Evolutionary conservation across 805 yeast genomes (phyloP).

Genomic region (Candida sonorensis): DNA sequence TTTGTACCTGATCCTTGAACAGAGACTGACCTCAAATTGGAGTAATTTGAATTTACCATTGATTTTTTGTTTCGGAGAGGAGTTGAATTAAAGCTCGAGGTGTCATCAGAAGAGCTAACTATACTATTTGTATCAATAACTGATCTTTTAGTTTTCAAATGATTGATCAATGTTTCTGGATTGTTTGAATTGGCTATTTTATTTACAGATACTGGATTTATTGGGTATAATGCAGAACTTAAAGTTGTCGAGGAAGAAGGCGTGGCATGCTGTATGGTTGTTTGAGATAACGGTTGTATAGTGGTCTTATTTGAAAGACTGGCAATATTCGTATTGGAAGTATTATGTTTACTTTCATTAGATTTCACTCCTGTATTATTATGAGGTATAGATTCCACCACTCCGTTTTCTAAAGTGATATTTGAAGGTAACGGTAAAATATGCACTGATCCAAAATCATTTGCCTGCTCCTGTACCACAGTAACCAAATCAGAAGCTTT

Average conservation of each 20-base stretch:
- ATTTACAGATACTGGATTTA: background rate
- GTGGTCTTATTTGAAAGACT: too few species aligned
- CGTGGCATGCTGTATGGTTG: constrained; percentile 1
- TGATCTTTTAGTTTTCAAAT: constrained; percentile 18
- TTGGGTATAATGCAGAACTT: background rate
- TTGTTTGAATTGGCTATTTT: background rate
- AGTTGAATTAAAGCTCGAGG: constrained; percentile 1
- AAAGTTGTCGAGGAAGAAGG: too few species aligned
- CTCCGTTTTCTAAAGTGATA: constrained; percentile 1
- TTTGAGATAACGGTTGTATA: background rate
- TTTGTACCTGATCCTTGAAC: constrained; percentile 13
- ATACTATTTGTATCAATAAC: constrained; percentile 8
- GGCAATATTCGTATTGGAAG: too few species aligned
- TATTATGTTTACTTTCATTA: too few species aligned
- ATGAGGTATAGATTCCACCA: too few species aligned
- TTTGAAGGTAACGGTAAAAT: constrained; percentile 12
- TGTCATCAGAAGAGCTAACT: constrained; percentile 3
- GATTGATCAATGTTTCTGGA: constrained; percentile 14
- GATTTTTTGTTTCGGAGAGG: constrained; percentile 10
- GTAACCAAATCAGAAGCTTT: constrained; percentile 19
- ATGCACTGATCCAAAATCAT: constrained; percentile 16
- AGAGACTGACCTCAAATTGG: constrained; percentile 20
- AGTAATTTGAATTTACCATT: constrained; percentile 17
- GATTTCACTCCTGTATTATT: too few species aligned
- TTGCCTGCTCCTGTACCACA: constrained; percentile 24